Evolutionary conservation across 805 yeast genomes (phyloP), one percentile per base, ranked within the genome.

Genomic region (Lipomyces mesembrius): DNA sequence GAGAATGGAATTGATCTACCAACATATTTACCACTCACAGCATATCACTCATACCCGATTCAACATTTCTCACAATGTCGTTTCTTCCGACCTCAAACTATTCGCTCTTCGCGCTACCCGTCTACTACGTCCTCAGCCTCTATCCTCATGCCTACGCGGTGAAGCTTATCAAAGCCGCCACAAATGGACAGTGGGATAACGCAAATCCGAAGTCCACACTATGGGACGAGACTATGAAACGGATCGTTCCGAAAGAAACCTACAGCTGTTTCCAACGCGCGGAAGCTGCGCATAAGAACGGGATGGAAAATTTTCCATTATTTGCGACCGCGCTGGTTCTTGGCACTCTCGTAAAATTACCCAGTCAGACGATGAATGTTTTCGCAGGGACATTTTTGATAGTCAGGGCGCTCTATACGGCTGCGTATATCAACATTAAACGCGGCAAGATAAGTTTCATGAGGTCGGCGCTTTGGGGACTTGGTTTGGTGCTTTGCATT

Each of bases 71-170:
- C 54, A 25, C 54, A 51, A 51, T 51, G 54, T 51, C 54, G 54
- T 51, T 51, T 51, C 17, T 51, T 22, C 54, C 54, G 54, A 51
- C 54, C 54, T 32, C 22, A 51, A 51, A 51, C 55, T 51, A 51
- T 51, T 51, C 55, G 32, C 55, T 51, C 55, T 51, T 51, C 55
- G 55, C 55, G 32, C 55, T 51, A 8, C 55, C 55, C 32, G 55
- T 51, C 32, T 51, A 51, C 55, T 51, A 51, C 55, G 1, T 51
- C 55, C 17, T 51, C 32, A 51, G 27, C 55, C 32, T 51, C 32
- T 51, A 51, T 12, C 55, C 55, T 32, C 55, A 51, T 51, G 55
- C 55, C 55, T 51, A 51, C 55, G 55, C 55, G 32, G 8, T 22
- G 14, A 51, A 51, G 22, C 55, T 51, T 51, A 51, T 51, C 55